phyloP scores from a whole-genome alignment of 75 land plant species.

The Sequoia sempervirens region DNA sequence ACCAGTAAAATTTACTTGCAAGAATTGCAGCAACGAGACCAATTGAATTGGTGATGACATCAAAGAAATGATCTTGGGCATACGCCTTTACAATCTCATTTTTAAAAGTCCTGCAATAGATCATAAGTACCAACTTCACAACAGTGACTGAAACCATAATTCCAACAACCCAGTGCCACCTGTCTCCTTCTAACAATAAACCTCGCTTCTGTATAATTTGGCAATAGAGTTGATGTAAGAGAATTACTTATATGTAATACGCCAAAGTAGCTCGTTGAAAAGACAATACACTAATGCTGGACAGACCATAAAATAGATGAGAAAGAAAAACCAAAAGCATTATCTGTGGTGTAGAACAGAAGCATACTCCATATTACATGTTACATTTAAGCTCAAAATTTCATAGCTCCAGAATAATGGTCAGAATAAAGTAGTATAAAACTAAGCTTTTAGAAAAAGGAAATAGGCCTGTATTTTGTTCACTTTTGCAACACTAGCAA shows the following conservation, averaged over 20 bases:
- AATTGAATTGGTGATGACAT: slow-evolving; percentile 88
- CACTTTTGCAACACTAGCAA: not conserved
- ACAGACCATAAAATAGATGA: not conserved
- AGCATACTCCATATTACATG: not conserved
- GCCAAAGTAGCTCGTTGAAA: not conserved
- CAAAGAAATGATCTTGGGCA: slow-evolving; percentile 92
- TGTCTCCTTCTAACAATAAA: slow-evolving; percentile 27
- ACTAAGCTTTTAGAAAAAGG: too few species aligned
- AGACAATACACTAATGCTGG: too few species aligned
- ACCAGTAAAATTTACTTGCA: slow-evolving; percentile 57
- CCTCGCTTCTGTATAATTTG: slow-evolving; percentile 23
- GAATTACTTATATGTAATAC: not conserved
- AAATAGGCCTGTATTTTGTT: too few species aligned
- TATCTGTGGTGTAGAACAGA: not conserved
- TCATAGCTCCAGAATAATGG: not conserved
- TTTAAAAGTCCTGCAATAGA: slow-evolving; percentile 73
- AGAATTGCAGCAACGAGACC: slow-evolving; percentile 72
- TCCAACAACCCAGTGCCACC: slow-evolving; percentile 77
- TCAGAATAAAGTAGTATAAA: not conserved
- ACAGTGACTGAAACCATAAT: slow-evolving; percentile 82
- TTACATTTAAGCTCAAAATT: not conserved
- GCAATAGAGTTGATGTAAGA: not conserved
- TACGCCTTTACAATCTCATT: slow-evolving; percentile 88
- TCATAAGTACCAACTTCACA: slow-evolving; percentile 67
- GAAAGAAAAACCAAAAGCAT: not conserved